A percentile compares a stretch with the other conserved stretches of the same genome.
Conservation (phyloP, 1,284 basidiomycete species). For the Peniophora sp. region DNA sequence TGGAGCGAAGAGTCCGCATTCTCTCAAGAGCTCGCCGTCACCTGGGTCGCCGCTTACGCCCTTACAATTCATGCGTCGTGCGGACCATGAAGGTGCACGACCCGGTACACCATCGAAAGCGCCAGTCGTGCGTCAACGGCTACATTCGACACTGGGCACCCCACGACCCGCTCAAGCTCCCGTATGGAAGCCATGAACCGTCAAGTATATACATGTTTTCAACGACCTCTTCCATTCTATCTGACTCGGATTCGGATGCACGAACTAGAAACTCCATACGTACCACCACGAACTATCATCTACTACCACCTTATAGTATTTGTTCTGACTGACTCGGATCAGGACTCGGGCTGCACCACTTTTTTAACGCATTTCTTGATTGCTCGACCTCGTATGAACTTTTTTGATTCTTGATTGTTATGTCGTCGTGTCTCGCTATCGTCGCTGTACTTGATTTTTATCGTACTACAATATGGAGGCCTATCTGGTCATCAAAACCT, state of each 20-base stretch:
- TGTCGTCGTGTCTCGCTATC: background rate
- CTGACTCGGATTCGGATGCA: background rate
- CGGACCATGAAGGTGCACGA: conserved; percentile 32
- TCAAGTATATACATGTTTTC: background rate
- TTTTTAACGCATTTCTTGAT: background rate
- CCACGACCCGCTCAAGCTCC: conserved; percentile 6
- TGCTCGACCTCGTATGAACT: background rate
- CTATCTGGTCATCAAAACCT: too few species aligned
- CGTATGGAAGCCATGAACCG: conserved; percentile 15
- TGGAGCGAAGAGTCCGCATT: conserved; percentile 35
- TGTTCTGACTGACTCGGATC: too few species aligned
- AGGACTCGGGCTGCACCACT: too few species aligned
- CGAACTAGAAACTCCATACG: background rate
- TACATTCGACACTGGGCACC: conserved; percentile 9
- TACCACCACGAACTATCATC: too few species aligned
- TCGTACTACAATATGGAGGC: too few species aligned
- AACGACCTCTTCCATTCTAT: background rate
- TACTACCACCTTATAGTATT: too few species aligned
- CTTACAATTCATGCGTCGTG: conserved; percentile 50
- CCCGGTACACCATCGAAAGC: conserved; percentile 36
- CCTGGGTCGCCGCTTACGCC: conserved; percentile 45
- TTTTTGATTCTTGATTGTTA: conserved; percentile 2
- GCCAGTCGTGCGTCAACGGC: conserved; percentile 15
- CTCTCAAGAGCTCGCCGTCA: conserved; percentile 35
- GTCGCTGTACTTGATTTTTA: too few species aligned